Percentiles rank a stretch among this genome's conserved stretches.
Evolutionary conservation across 306 rosid species (phyloP).

Genomic region (Astragalus membranaceus): DNA sequence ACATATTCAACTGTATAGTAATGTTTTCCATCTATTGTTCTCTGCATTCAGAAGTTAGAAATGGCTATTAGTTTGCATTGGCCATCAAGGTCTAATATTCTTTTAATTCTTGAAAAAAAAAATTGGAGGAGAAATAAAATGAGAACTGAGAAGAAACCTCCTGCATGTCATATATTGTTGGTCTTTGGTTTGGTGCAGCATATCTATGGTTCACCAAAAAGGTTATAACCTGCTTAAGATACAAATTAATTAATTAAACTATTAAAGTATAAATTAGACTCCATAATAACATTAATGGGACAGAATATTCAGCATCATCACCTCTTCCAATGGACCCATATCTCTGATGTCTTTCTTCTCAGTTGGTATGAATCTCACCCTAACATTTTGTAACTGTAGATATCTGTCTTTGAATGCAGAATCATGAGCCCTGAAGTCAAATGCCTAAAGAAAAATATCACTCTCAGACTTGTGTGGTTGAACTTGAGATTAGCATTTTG

Average conservation of each 20-base stretch:
- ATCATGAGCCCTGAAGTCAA: slow-evolving; percentile 92
- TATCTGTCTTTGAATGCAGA: slow-evolving; percentile 87
- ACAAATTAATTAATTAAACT: neutral
- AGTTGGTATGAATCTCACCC: slow-evolving; percentile 90
- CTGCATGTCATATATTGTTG: slow-evolving; percentile 60
- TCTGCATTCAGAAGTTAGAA: slow-evolving; percentile 42
- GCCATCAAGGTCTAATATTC: neutral
- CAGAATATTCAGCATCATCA: slow-evolving; percentile 4
- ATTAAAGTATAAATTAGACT: neutral
- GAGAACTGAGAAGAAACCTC: slow-evolving; percentile 48
- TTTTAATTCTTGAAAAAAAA: neutral
- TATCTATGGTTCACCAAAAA: slow-evolving; percentile 62
- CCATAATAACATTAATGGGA: neutral
- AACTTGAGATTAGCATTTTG: neutral
- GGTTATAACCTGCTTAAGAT: slow-evolving; percentile 42
- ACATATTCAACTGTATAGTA: slow-evolving; percentile 80
- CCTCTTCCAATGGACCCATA: slow-evolving; percentile 90
- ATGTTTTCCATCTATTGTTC: slow-evolving; percentile 65
- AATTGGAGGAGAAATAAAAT: too few species aligned
- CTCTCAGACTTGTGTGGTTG: neutral
- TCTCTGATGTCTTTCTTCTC: slow-evolving; percentile 77
- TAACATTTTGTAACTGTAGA: slow-evolving; percentile 78
- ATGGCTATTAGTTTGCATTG: neutral
- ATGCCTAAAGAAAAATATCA: slow-evolving; percentile 48
- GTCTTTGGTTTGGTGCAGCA: slow-evolving; percentile 83